Conservation (phyloP, 2,329 filamentous ascomycete species). For the Tolypocladium pustulatum region DNA sequence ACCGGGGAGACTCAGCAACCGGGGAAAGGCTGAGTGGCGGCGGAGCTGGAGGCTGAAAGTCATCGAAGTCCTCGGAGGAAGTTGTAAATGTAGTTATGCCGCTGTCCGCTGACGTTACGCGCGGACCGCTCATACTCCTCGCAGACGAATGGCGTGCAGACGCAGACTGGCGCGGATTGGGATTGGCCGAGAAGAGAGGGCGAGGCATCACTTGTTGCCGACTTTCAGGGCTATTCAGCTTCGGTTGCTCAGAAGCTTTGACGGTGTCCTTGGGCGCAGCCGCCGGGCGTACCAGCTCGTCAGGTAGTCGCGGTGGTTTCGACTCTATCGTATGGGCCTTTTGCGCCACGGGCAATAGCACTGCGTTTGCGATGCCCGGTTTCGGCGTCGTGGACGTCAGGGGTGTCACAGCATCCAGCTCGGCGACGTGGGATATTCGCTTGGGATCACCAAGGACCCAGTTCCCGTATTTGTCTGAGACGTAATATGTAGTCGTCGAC, state of each 20-base stretch:
- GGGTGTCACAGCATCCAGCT: conserved; percentile 12
- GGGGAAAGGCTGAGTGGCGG: conserved; percentile 30
- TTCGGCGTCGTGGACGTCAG: conserved; percentile 5
- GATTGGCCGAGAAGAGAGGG: conserved; percentile 13
- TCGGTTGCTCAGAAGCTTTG: not conserved
- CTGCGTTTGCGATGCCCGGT: conserved; percentile 2
- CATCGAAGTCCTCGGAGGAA: conserved; percentile 15
- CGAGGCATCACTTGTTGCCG: conserved; percentile 6
- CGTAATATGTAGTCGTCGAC: conserved; percentile 35
- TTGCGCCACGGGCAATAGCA: not conserved
- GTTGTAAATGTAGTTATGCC: conserved; percentile 21
- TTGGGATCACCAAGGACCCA: conserved; percentile 37
- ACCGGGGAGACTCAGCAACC: conserved; percentile 35
- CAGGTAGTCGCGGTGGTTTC: not conserved
- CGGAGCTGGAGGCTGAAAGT: conserved; percentile 9
- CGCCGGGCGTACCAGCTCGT: not conserved
- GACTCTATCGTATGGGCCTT: not conserved
- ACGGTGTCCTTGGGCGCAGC: not conserved
- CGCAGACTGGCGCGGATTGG: conserved; percentile 10
- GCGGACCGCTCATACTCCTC: conserved; percentile 12
- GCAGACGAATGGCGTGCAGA: conserved; percentile 10
- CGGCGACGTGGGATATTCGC: conserved; percentile 15
- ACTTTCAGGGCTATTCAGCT: not conserved
- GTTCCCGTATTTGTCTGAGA: conserved; percentile 42
- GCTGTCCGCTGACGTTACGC: conserved; percentile 18